Evolutionary conservation across 306 rosid species (phyloP).

Genomic region (Alnus rubra): DNA sequence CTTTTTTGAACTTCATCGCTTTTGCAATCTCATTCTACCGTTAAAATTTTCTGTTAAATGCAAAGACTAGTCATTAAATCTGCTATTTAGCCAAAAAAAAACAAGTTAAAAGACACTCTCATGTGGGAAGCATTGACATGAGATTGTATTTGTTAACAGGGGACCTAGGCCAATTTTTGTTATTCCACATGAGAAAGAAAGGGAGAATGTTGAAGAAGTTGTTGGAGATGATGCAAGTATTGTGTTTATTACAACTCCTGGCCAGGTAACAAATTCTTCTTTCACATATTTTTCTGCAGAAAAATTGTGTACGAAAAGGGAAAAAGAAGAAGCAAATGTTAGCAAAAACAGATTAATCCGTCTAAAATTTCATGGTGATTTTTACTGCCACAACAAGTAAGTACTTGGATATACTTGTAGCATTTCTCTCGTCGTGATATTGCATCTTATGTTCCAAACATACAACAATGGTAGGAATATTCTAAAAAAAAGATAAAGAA

Average conservation of each 20-base stretch:
- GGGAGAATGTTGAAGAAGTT: conserved; percentile 73
- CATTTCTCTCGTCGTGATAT: too few species aligned
- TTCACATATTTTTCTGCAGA: not conserved
- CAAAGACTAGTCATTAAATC: not conserved
- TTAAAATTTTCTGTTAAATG: not conserved
- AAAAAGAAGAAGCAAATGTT: not conserved
- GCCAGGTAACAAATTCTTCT: conserved; percentile 58
- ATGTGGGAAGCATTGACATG: conserved; percentile 9
- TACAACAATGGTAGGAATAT: not conserved
- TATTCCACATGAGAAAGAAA: conserved; percentile 87
- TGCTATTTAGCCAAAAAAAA: not conserved
- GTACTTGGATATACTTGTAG: too few species aligned
- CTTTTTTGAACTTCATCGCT: too few species aligned
- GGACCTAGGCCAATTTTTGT: conserved; percentile 79
- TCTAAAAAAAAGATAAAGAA: not conserved
- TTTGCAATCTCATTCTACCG: too few species aligned
- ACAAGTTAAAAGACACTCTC: not conserved
- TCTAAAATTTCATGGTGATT: too few species aligned
- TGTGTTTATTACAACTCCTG: conserved; percentile 88
- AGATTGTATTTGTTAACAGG: conserved; percentile 38
- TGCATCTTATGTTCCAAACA: not conserved
- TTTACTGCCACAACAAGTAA: too few species aligned
- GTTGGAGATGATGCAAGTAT: conserved; percentile 65
- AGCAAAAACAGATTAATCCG: too few species aligned
- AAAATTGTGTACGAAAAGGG: not conserved